These are phyloP conservation scores for Solanum rostratum DNA, from an alignment of 257 asterid genomes.

Conservation along the genomic window DNA sequence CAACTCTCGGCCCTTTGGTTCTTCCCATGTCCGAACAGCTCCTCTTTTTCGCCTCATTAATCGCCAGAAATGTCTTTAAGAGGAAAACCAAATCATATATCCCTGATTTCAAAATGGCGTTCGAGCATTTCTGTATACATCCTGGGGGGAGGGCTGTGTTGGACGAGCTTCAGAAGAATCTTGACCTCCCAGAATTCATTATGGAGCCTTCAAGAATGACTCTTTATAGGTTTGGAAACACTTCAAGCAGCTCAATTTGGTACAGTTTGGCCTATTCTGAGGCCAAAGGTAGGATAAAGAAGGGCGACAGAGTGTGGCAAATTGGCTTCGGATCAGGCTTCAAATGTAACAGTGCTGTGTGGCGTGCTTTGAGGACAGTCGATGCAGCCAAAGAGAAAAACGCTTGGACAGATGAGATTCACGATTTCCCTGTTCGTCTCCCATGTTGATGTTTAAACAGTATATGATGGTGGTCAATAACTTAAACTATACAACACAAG, in stretches of 20 bases:
- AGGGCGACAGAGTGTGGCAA: slow-evolving; percentile 17
- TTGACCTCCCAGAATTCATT: not conserved
- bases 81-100: not conserved
- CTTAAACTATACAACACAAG: not conserved
- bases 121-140: not conserved
- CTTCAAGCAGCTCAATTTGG: slow-evolving; percentile 23
- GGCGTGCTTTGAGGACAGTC: not conserved
- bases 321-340: slow-evolving; percentile 20
- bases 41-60: not conserved
- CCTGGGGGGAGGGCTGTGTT: slow-evolving; percentile 5
- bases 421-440: not conserved
- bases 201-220: slow-evolving; percentile 18
- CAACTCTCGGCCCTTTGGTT: slow-evolving; percentile 5
- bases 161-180: slow-evolving; percentile 3
- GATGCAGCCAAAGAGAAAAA: not conserved
- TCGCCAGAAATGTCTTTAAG: not conserved
- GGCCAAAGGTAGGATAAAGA: slow-evolving; percentile 16
- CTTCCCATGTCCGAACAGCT: not conserved
- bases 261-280: slow-evolving; percentile 13
- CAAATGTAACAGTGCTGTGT: slow-evolving; percentile 19
- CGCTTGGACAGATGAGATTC: not conserved
- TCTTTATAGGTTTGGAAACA: slow-evolving; percentile 8
- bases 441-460: not conserved
- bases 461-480: not conserved
- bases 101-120: slow-evolving; percentile 14